Evolutionary conservation across 1,139 yeast genomes (phyloP).

Genomic region (Sporopachydermia cereana): DNA sequence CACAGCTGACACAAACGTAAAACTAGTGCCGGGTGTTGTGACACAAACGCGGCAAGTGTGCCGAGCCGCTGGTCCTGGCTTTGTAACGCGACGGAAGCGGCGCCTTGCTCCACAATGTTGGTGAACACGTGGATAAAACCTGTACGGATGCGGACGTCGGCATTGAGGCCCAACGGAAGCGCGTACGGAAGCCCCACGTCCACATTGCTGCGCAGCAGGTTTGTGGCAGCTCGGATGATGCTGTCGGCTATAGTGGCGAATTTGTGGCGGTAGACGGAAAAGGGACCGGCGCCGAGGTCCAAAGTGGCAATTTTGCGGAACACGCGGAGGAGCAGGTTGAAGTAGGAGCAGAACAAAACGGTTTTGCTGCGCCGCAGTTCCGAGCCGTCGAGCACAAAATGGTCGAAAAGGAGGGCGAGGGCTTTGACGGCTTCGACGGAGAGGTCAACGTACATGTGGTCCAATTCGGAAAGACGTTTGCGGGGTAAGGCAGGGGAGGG

Average conservation of each 20-base stretch:
- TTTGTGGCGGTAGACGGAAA: conserved; percentile 35
- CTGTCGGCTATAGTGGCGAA: conserved; percentile 47
- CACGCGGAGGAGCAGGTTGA: conserved; percentile 10
- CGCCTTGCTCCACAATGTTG: conserved; percentile 42
- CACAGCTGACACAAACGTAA: conserved; percentile 27
- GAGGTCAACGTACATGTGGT: conserved; percentile 48
- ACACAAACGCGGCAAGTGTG: conserved; percentile 20
- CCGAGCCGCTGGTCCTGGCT: conserved; percentile 20
- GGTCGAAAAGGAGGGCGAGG: conserved; percentile 43
- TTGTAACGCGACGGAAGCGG: conserved; percentile 21
- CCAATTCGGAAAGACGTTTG: conserved; percentile 32
- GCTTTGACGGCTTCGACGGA: conserved; percentile 56
- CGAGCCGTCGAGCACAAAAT: conserved; percentile 34
- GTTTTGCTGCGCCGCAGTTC: conserved; percentile 12
- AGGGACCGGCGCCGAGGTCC: conserved; percentile 18
- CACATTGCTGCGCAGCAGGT: conserved; percentile 58
- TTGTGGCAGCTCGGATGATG: conserved; percentile 57
- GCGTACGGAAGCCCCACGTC: conserved; percentile 72
- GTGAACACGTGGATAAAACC: conserved; percentile 72
- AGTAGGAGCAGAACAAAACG: conserved; percentile 9
- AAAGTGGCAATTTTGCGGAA: conserved; percentile 12
- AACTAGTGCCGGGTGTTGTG: conserved; percentile 14
- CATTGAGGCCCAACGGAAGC: conserved; percentile 68
- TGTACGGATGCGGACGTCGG: conserved; percentile 49
- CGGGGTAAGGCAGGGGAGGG: conserved; percentile 19